Conservation (phyloP, 1,284 basidiomycete genomes). For the Wolfiporia cocos region DNA sequence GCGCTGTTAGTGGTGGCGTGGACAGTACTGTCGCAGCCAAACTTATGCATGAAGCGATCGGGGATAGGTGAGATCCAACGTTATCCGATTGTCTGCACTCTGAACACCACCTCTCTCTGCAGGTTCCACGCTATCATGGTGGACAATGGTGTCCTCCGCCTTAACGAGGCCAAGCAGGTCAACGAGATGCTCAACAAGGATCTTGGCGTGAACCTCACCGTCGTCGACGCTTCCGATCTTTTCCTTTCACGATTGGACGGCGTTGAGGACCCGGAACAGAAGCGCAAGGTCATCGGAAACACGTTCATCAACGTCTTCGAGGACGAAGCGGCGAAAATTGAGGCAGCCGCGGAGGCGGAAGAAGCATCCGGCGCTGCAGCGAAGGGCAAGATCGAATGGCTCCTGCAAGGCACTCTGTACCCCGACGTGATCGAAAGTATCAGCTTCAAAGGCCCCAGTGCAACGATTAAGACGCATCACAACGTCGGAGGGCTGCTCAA, state of each 20-base stretch:
- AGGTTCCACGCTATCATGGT: conserved; percentile 99
- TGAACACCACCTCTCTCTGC: background rate
- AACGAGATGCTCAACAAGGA: conserved; percentile 91
- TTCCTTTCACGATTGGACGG: conserved; percentile 90
- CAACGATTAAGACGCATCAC: conserved; percentile 99
- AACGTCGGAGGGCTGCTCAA: conserved; percentile 96
- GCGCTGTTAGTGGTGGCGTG: conserved; percentile 96
- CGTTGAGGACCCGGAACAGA: conserved; percentile 94
- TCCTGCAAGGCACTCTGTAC: conserved; percentile 98
- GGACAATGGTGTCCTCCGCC: conserved; percentile 94
- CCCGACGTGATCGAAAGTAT: conserved; percentile 99
- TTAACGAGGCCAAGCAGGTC: conserved; percentile 93
- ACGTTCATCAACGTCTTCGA: conserved; percentile 99
- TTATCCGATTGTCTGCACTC: background rate
- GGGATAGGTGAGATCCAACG: conserved; percentile 63
- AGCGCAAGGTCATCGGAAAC: conserved; percentile 98
- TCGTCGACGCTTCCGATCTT: conserved; percentile 92
- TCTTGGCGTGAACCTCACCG: conserved; percentile 94
- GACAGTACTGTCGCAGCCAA: conserved; percentile 98
- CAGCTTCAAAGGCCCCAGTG: conserved; percentile 98
- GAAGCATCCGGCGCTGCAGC: conserved; percentile 60
- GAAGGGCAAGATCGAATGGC: conserved; percentile 93
- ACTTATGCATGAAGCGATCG: conserved; percentile 99
- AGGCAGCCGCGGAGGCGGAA: conserved; percentile 76
- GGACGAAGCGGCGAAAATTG: conserved; percentile 86